These are phyloP conservation scores for Cyberlindnera maclurae DNA, from an alignment of 805 yeast genomes.

Conservation along the genomic window DNA sequence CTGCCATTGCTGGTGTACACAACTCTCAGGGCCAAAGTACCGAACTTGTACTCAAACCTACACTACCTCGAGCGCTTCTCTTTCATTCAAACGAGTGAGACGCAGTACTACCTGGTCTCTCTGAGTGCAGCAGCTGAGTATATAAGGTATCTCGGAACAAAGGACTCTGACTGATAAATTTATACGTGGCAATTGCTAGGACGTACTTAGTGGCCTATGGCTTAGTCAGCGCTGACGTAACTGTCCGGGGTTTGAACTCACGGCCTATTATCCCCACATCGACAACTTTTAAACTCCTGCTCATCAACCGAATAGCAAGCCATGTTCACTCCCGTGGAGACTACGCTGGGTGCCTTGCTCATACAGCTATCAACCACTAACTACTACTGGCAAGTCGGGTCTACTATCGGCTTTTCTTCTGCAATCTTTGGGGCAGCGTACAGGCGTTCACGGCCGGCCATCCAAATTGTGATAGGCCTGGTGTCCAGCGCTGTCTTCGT, in stretches of 20 bases:
- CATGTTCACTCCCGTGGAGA: conserved; percentile 35
- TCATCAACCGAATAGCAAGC: too few relatives aligned
- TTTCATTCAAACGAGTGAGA: conserved; percentile 74
- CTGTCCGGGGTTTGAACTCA: too few relatives aligned
- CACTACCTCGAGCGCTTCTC: conserved; percentile 83
- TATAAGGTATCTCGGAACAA: conserved; percentile 45
- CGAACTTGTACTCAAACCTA: conserved; percentile 65
- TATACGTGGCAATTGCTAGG: too few relatives aligned
- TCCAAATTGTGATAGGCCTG: conserved; percentile 32
- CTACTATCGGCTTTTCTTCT: conserved; percentile 42
- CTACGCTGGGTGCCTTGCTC: conserved; percentile 39
- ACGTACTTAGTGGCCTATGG: too few relatives aligned
- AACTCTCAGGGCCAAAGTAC: conserved; percentile 60
- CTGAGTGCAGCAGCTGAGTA: conserved; percentile 83
- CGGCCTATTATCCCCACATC: too few relatives aligned
- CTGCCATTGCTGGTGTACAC: conserved; percentile 84
- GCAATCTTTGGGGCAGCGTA: conserved; percentile 27
- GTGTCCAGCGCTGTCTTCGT: conserved; percentile 24
- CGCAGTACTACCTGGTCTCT: conserved; percentile 87
- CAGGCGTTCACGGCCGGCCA: conserved; percentile 21
- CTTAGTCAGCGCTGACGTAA: too few relatives aligned
- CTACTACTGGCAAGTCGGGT: conserved; percentile 33
- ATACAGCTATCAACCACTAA: conserved; percentile 40
- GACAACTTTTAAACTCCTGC: too few relatives aligned
- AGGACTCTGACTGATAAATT: not conserved